Conservation (phyloP, 371 early-diverging fungal species). For the Coemansia sp. region DNA sequence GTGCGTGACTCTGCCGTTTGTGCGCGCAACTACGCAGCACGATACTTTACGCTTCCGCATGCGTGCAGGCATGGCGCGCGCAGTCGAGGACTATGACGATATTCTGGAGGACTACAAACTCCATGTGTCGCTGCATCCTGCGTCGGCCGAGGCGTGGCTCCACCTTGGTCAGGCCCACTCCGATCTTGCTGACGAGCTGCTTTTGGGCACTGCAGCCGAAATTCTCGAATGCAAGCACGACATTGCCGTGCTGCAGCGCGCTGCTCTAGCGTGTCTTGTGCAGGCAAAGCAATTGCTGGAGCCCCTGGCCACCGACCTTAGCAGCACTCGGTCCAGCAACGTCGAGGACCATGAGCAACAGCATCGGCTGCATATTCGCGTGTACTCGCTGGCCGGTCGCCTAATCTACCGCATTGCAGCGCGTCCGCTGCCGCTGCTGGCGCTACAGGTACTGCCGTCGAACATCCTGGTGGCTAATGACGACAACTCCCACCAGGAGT, state of each 20-base stretch:
- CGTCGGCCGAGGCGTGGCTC: constrained; percentile 35
- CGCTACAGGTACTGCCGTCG: constrained; percentile 31
- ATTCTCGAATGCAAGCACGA: constrained; percentile 20
- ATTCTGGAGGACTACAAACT: constrained; percentile 48
- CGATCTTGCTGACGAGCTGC: constrained; percentile 43
- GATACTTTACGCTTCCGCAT: constrained; percentile 38
- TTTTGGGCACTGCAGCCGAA: constrained; percentile 42
- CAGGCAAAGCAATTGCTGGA: constrained; percentile 34
- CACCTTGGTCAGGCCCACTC: constrained; percentile 37
- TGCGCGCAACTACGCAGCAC: constrained; percentile 39
- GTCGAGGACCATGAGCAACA: not conserved
- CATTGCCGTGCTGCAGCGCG: constrained; percentile 39
- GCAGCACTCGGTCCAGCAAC: not conserved
- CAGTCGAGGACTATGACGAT: constrained; percentile 41
- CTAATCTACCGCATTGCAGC: constrained; percentile 41
- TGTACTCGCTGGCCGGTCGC: constrained; percentile 21
- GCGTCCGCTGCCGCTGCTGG: constrained; percentile 36
- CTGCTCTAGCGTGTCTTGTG: constrained; percentile 30
- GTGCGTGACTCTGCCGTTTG: constrained; percentile 31
- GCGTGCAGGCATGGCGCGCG: constrained; percentile 38
- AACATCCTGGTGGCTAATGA: constrained; percentile 26
- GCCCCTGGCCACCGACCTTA: not conserved
- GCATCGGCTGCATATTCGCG: constrained; percentile 13
- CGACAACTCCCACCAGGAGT: constrained; percentile 20
- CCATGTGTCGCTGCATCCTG: constrained; percentile 29